Base-by-base conservation (phyloP, 1,284 basidiomycete genomes). In the Sanghuangporus sanghuang region DNA sequence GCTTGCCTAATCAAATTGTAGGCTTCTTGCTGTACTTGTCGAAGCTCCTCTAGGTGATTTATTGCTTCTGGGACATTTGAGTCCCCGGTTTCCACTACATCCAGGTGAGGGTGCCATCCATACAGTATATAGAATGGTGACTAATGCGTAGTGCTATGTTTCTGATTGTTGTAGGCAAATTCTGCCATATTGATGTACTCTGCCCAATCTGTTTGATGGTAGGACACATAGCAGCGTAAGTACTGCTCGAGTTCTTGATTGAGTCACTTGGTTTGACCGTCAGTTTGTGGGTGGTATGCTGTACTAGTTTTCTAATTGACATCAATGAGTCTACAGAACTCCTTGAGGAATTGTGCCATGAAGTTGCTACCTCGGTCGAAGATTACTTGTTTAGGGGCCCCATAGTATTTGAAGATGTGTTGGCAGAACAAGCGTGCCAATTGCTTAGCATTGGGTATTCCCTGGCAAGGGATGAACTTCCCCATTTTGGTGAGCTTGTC, bases 311-410 rank as follows among this genome's bases (percentile, higher is more conserved):
- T 38, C 16, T 23, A 48, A n/a, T 62, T 21, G 23, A 62, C 23
- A 7, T 44, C 55, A 3, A 62, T 7, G 11, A 36, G 23, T 11
- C 42, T n/a, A 3, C 9, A 44, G 12, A 62, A 65, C 35, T 71
- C 56, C 46, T 58, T 44, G 11, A 58, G 35, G 27, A 79, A 73
- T 12, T 68, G 59, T 0, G 74, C 70, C 0, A 71, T 65, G 59
- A 81, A 82, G 46, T 73, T 70, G 0, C 72, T 64, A 0, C 78
- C 80, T 50, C 71, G 2, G 49, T 78, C 77, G 27, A 71, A 75
- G n/a, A 74, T 72, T 6, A 78, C 68, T n/a, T 8, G 67, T 54
- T 16, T 68, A 44, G 77, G 77, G 2, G 78, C 63, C 0, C 78
- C 73, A 66, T 74, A 72, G 2, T 67, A 54, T 46, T 69, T 71